A percentile compares a stretch with the other conserved stretches of the same genome.
These are phyloP conservation scores for Solanum phureja DNA, from an alignment of 257 asterid genomes.

Conservation along the genomic window DNA sequence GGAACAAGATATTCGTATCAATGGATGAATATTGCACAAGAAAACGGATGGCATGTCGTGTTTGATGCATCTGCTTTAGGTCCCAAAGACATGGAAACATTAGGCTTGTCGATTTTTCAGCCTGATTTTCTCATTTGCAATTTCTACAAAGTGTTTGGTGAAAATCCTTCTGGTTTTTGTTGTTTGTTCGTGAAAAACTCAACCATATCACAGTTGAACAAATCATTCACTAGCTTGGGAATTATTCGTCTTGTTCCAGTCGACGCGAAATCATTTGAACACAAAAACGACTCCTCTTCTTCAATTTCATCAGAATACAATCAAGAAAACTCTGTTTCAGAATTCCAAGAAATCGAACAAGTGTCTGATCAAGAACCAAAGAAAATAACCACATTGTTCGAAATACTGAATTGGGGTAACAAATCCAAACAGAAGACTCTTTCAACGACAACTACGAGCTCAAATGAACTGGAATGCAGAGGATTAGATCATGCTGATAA, in stretches of 20 bases:
- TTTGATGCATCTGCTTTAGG: slow-evolving; percentile 77
- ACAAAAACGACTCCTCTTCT: background rate
- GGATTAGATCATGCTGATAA: slow-evolving; percentile 71
- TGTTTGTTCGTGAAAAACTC: slow-evolving; percentile 65
- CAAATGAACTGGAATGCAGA: slow-evolving; percentile 17
- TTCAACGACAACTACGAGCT: background rate
- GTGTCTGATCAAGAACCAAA: slow-evolving; percentile 1
- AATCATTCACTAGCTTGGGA: slow-evolving; percentile 33
- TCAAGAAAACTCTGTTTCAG: slow-evolving; percentile 8
- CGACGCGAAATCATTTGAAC: background rate
- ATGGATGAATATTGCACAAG: slow-evolving; percentile 80
- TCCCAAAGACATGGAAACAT: slow-evolving; percentile 81
- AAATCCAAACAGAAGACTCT: background rate
- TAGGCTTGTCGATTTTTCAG: slow-evolving; percentile 65
- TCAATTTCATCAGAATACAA: background rate
- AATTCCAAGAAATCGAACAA: background rate
- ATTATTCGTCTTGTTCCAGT: slow-evolving; percentile 46
- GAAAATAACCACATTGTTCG: slow-evolving; percentile 7
- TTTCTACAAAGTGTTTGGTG: slow-evolving; percentile 66
- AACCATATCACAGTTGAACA: slow-evolving; percentile 11
- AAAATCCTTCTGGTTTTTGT: slow-evolving; percentile 82
- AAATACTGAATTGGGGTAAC: slow-evolving; percentile 11
- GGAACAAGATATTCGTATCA: slow-evolving; percentile 63
- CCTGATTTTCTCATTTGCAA: slow-evolving; percentile 73
- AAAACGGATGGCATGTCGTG: slow-evolving; percentile 75